Evolutionary conservation across 106 monocot genomes (phyloP).

Genomic region (Platanthera guangdongensis): DNA sequence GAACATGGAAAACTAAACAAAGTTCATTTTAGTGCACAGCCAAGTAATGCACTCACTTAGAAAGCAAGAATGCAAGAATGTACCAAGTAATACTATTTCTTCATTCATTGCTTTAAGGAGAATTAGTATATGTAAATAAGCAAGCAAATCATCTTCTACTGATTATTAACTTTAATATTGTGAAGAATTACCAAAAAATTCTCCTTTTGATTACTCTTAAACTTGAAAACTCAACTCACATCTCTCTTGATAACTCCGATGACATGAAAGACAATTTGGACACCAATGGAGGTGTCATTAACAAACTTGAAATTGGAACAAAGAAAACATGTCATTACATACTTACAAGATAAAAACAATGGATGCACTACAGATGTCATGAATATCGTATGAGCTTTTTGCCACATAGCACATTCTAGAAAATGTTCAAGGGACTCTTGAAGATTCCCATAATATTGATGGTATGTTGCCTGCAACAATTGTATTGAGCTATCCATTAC

Average conservation of each 20-base stretch:
- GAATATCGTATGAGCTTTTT: slow-evolving; percentile 82
- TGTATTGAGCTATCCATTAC: neutral
- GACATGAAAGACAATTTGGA: neutral
- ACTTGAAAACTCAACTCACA: neutral
- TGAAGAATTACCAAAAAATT: neutral
- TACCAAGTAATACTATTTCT: neutral
- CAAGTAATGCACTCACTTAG: neutral
- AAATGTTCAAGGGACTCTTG: slow-evolving; percentile 73
- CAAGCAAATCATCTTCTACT: neutral
- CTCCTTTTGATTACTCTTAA: neutral
- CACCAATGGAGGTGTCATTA: neutral
- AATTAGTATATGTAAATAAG: neutral
- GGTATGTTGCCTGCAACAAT: slow-evolving; percentile 71
- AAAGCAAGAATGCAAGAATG: neutral
- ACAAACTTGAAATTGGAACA: neutral
- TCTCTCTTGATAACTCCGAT: neutral
- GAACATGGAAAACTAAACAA: neutral
- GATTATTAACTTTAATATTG: neutral
- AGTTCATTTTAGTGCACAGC: neutral
- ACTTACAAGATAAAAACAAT: slow-evolving; percentile 84
- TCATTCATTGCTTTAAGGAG: neutral
- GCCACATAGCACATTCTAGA: slow-evolving; percentile 79
- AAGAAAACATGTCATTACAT: neutral
- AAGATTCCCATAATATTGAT: slow-evolving; percentile 73
- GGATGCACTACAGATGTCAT: slow-evolving; percentile 76